Conservation (phyloP, 164 flowering plant genomes). For the Aristolochia californica region DNA sequence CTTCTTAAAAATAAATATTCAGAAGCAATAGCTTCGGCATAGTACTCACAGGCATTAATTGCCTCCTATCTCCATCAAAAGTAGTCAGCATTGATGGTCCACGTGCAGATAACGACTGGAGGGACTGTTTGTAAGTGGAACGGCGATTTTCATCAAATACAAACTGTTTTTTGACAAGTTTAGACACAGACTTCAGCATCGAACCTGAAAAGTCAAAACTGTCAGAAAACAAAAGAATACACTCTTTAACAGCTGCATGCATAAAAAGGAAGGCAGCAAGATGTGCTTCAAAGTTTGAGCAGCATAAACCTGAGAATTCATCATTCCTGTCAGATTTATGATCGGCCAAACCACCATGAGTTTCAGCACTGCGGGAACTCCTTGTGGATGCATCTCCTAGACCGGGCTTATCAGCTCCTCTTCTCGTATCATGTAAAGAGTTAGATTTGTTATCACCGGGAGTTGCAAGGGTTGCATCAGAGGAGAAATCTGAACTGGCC, state of each 20-base stretch:
- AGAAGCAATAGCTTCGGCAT: not conserved
- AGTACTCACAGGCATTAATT: slow-evolving; percentile 51
- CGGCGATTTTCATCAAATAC: slow-evolving; percentile 58
- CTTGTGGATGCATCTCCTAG: slow-evolving; percentile 23
- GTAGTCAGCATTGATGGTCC: slow-evolving; percentile 30
- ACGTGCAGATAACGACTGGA: slow-evolving; percentile 18
- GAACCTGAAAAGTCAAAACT: slow-evolving; percentile 22
- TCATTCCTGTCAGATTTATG: slow-evolving; percentile 31
- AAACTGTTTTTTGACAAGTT: slow-evolving; percentile 39
- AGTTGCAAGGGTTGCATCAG: slow-evolving; percentile 49
- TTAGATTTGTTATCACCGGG: slow-evolving; percentile 31
- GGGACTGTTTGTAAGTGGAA: slow-evolving; percentile 39
- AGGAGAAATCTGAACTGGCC: slow-evolving; percentile 40
- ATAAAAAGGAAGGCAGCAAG: not conserved
- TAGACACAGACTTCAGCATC: slow-evolving; percentile 27
- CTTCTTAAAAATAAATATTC: not conserved
- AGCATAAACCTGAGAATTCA: slow-evolving; percentile 36
- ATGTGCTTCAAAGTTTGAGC: too few species aligned
- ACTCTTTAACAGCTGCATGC: not conserved
- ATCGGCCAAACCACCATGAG: slow-evolving; percentile 22
- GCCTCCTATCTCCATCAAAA: slow-evolving; percentile 57
- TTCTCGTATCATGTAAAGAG: slow-evolving; percentile 22
- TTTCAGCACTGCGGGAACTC: slow-evolving; percentile 21
- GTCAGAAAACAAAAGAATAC: not conserved
- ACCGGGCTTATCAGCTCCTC: slow-evolving; percentile 27